A percentile compares a stretch with the other conserved stretches of the same genome.
Conservation (phyloP, 176 grass and related monocot species). For the Themeda triandra region DNA sequence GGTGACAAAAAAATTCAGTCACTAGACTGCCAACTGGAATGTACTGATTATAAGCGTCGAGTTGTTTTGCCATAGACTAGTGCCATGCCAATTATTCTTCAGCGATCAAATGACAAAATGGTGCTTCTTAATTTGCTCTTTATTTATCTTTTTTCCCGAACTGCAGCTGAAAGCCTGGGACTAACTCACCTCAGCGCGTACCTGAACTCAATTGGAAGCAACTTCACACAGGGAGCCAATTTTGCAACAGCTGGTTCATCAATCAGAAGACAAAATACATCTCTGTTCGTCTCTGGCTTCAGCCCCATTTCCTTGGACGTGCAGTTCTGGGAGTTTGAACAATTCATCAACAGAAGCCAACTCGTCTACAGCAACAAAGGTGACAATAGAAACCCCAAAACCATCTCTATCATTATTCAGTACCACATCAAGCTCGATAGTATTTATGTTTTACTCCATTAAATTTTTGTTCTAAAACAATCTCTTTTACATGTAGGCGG, state of each 20-base stretch:
- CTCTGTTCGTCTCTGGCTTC: constrained; percentile 68
- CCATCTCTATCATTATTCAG: not conserved
- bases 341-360: constrained; percentile 77
- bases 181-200: constrained; percentile 76
- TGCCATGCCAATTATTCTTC: not conserved
- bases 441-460: not conserved
- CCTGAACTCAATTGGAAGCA: constrained; percentile 79
- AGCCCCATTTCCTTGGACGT: constrained; percentile 91
- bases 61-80: not conserved
- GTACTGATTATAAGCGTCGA: not conserved
- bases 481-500: constrained; percentile 34
- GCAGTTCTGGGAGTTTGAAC: constrained; percentile 80
- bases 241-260: constrained; percentile 90
- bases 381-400: not conserved
- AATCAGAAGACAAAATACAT: constrained; percentile 69
- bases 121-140: not conserved
- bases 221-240: constrained; percentile 88
- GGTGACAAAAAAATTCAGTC: not conserved
- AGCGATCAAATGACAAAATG: not conserved
- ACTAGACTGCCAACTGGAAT: not conserved
- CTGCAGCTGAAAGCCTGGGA: constrained; percentile 68
- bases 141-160: not conserved
- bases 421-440: not conserved
- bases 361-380: constrained; percentile 55
- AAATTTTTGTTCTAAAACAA: not conserved